Conservation (phyloP, 129 eudicot genomes). For the Oenanthe sinensis region DNA sequence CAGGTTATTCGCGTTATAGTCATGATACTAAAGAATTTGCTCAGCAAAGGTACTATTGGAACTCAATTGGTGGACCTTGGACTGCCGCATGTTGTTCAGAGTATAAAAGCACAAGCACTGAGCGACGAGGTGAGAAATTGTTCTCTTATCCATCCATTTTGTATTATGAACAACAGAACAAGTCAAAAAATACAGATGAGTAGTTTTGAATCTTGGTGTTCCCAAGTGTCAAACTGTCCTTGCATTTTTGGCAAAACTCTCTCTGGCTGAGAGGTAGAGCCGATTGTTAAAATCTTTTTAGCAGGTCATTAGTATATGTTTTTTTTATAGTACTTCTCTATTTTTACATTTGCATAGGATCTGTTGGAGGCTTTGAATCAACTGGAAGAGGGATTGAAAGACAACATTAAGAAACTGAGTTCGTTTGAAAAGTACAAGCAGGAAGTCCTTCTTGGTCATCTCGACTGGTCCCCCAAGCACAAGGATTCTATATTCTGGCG, state of each 20-base stretch:
- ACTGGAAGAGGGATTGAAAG: conserved; percentile 85
- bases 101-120: conserved; percentile 68
- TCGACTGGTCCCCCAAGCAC: conserved; percentile 72
- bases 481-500: conserved; percentile 90
- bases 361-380: conserved; percentile 92
- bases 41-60: conserved; percentile 17
- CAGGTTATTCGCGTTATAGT: conserved; percentile 9
- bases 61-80: conserved; percentile 68
- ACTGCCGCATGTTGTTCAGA: conserved; percentile 61
- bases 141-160: background rate
- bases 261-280: background rate
- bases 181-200: background rate
- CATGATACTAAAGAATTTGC: conserved; percentile 9
- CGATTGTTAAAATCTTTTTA: background rate
- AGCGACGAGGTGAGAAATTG: conserved; percentile 18
- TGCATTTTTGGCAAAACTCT: background rate
- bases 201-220: background rate
- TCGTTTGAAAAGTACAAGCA: conserved; percentile 72
- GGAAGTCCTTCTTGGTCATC: conserved; percentile 58
- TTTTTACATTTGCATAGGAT: conserved; percentile 35
- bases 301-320: background rate
- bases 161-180: background rate
- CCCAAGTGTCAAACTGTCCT: background rate
- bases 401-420: conserved; percentile 69
- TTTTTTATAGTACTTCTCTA: background rate